Base-by-base conservation (phyloP, 2,329 filamentous ascomycete species). In the Aureobasidium mangrovei region DNA sequence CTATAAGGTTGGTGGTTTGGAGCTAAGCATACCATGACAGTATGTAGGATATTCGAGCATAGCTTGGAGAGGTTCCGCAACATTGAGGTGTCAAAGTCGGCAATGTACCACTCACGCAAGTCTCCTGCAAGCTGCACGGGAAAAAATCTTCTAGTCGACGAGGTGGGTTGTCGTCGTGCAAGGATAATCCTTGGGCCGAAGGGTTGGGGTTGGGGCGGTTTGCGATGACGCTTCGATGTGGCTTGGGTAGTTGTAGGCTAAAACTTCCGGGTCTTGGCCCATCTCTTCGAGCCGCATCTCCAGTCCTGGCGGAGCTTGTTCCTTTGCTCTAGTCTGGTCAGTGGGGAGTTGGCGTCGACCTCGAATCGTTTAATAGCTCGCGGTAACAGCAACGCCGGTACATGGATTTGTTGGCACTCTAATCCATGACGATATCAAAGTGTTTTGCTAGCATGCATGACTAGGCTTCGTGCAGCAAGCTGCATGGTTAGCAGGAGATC, bases 101-200 rank as follows among this genome's bases (percentile, higher is more conserved):
- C 18, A 18, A 18, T 28, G 29, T 35, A 6, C 4, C 29, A 42
- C 10, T 35, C 28, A 33, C 33, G 46, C 46, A 49, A 35, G 36
- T 40, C 46, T 18, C 18, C 18, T 51, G 47, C 38, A 35, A 42
- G 47, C 38, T 29, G 38, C 10, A 42, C 47, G 35, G 47, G n/a
- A 51, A 42, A 24, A 51, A 51, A 41, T 51, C 47, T 51, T 36
- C 47, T 36, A 51, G 4, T 9, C 8, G 31, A 47, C 47, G 7
- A 51, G 10, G 6, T 10, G 32, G 38, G 38, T 33, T 51, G 29
- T 39, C n/a, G 38, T 51, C 8, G 47, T 42, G 47, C 47, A 51
- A 51, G 47, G 47, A 51, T 51, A 12, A 29, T 4, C 38, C 47
- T 42, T 35, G 47, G 38, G 3, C 47, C 47, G 46, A 49, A 29